Evolutionary conservation across 2,329 filamentous ascomycete species (phyloP), one percentile per base, ranked within the genome.

Genomic region (Lecanicillium sp.): DNA sequence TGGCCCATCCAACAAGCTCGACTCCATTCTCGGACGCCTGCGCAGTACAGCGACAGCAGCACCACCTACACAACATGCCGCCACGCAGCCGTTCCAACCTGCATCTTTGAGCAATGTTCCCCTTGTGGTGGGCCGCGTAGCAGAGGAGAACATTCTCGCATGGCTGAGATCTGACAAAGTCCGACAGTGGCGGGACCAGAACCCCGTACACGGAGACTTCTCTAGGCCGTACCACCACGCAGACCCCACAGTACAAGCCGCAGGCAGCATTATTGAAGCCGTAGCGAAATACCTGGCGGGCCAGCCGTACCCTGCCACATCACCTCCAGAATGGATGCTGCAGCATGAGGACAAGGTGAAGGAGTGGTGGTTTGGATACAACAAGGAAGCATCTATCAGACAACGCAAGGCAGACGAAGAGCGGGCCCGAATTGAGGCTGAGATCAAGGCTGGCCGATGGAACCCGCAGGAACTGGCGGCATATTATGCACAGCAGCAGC

Each of bases 311-410:
- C 74, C 72, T 12, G 57, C 73, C 3, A 66, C 51, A 2, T 64
- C 71, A 31, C 70, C 75, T 4, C 73, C 76, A 1, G 64, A 66
- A 14, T 75, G 72, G 65, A 64, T 78, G 46, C 57, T 56, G 9
- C 56, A 66, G 17, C 62, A 71, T 22, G 54, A 64, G 3, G 66
- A 67, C 22, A 65, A 65, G 44, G 59, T 68, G 1, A 64, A 66
- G 9, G 66, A 74, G 44, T 79, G 74, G 74, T 69, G 67, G 59
- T 54, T 65, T 10, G 72, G 71, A 0, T 69, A 66, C 44, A 62
- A 64, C 39, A 64, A 59, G 42, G 65, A 66, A 37, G 33, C 52
- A 11, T 55, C 60, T 8, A 51, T 53, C 2, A 60, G 59, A 33
- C 57, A 66, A 33, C 63, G 63, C 39, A 60, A 54, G 36, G 57